Evolutionary conservation across 1,284 basidiomycete genomes (phyloP).

Genomic region (Trichosporon faecale): DNA sequence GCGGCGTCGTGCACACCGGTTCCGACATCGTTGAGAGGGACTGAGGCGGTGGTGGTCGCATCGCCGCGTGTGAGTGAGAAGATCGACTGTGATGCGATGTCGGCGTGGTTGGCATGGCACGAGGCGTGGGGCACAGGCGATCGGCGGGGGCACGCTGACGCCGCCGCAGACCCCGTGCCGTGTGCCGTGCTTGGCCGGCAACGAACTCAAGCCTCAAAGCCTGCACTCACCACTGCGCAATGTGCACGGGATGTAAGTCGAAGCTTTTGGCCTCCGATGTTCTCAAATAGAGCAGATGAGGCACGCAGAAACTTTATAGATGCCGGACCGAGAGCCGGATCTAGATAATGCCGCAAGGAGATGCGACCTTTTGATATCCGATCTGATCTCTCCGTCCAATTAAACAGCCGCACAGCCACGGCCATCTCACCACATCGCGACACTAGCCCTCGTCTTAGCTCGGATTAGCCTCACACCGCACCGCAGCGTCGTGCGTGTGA

Average conservation of each 20-base stretch:
- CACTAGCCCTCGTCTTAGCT: background rate
- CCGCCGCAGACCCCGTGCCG: too few species aligned
- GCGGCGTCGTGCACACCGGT: too few species aligned
- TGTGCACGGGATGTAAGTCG: too few species aligned
- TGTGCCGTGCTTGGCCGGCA: too few species aligned
- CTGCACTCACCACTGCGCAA: too few species aligned
- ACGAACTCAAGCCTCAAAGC: too few species aligned
- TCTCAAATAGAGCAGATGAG: too few species aligned
- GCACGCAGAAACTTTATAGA: too few species aligned
- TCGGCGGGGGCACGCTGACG: too few species aligned
- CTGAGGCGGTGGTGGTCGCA: background rate
- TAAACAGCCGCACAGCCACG: background rate
- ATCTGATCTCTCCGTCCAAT: background rate
- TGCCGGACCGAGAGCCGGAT: background rate
- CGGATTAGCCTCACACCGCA: background rate
- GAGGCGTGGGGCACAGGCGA: too few species aligned
- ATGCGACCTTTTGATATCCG: conserved; percentile 8
- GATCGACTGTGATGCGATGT: background rate
- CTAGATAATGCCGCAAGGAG: background rate
- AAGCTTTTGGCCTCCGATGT: too few species aligned
- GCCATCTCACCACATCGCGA: background rate
- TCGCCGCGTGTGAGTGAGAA: background rate
- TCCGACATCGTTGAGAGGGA: background rate
- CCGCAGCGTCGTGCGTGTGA: background rate
- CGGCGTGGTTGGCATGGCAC: too few species aligned